Base-by-base conservation (phyloP, 1,139 yeast genomes). In the Taphrina deformans region DNA sequence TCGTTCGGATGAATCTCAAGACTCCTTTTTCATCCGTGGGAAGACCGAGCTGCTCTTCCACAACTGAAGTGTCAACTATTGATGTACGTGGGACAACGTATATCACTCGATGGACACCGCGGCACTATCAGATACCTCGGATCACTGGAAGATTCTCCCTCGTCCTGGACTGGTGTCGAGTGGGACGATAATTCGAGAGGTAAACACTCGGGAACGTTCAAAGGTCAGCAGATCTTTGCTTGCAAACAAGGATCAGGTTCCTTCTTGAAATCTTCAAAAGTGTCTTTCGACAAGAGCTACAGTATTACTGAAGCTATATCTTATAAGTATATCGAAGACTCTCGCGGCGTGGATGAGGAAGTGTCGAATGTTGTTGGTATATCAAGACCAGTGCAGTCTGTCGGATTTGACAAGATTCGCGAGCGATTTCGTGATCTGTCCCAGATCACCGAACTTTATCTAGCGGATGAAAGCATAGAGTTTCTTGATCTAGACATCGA, bases 91-190 rank as follows among this genome's bases (percentile, higher is more conserved):
- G 48, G 33, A 14, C 48, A 48, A 18, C 67, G 71, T 16, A 48
- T 86, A 9, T 78, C 82, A 0, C 75, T 81, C 26, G 77, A 75
- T 24, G 82, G 82, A 0, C 78, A 83, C 21, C 69, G 82, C 1
- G 89, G 89, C 44, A 89, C 96, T 0, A 79, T 91, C 3, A 75
- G 80, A 65, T 91, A 74, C 71, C 73, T 82, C 0, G 97, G 97
- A 0, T 52, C 66, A 0, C 75, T 90, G 0, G 41, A 35, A 27
- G 55, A 14, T 6, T 27, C 48, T 16, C 81, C 83, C 0, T 21
- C 38, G 12, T 81, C 83, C 0, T 90, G 97, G 97, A 75, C 83
- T 16, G 97, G 97, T 0, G 80, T 92, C 1, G 97, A 92, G 73
- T 92, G 97, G 97, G 97, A 92, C 73, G 79, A 84, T 63, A 75